Evolutionary conservation across 768 basidiomycete genomes (phyloP).

Genomic region (Lactifluus subvellereus): DNA sequence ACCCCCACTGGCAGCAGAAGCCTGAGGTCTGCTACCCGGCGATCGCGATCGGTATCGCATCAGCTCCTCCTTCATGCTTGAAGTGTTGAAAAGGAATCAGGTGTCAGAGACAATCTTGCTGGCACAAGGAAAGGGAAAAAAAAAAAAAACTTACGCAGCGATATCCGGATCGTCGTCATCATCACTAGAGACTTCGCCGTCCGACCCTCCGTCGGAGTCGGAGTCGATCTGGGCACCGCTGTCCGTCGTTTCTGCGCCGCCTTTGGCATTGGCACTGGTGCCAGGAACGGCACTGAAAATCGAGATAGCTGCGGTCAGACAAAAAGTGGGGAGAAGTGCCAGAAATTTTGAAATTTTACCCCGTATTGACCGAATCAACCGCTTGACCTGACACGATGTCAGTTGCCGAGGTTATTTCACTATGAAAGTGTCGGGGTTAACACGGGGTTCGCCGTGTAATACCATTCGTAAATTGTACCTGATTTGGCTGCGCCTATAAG

Average conservation of each 20-base stretch:
- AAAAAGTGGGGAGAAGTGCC: not conserved
- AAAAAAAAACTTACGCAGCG: not conserved
- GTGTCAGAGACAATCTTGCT: not conserved
- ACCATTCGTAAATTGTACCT: too few relatives aligned
- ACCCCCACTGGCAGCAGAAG: not conserved
- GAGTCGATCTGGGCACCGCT: not conserved
- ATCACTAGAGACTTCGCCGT: not conserved
- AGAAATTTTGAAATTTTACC: not conserved
- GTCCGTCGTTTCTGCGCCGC: not conserved
- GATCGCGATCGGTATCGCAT: not conserved
- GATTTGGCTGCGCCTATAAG: too few relatives aligned
- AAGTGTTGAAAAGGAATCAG: not conserved
- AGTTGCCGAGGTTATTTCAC: not conserved
- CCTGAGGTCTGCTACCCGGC: not conserved
- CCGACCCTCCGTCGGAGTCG: not conserved
- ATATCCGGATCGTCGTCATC: not conserved
- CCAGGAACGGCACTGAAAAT: not conserved
- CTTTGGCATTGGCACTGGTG: not conserved
- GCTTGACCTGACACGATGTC: not conserved
- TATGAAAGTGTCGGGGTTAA: not conserved
- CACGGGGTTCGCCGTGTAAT: too few relatives aligned
- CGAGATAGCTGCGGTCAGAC: not conserved
- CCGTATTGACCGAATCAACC: not conserved
- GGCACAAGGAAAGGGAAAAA: not conserved
- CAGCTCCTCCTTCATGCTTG: not conserved